Conservation (phyloP, 192 early-diverging fungal species). For the Paraglomus brasilianum region DNA sequence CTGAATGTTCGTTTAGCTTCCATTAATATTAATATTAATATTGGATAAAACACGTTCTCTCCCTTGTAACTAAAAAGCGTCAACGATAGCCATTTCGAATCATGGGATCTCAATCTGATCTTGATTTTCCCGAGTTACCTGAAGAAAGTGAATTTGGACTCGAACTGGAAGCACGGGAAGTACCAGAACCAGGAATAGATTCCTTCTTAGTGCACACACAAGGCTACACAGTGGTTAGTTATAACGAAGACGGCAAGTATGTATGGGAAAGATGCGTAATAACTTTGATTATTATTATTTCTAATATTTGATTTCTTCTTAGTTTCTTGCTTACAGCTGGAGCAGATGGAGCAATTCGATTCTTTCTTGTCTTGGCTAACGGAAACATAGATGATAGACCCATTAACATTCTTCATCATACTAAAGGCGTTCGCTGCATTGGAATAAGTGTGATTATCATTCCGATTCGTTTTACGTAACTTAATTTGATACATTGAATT, state of each 20-base stretch:
- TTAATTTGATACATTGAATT: no score
- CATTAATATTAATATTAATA: no score
- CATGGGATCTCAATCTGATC: no score
- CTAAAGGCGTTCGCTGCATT: conserved; percentile 23
- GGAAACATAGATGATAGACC: not conserved
- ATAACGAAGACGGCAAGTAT: conserved; percentile 27
- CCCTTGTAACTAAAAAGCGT: no score
- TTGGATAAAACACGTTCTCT: no score
- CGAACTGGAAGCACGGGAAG: no score
- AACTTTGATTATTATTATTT: not conserved
- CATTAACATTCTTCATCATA: conserved; percentile 17
- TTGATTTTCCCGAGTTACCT: no score
- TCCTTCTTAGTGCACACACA: conserved; percentile 10
- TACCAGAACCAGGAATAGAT: not conserved
- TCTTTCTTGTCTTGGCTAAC: conserved; percentile 13
- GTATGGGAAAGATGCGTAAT: no score
- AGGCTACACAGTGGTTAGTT: conserved; percentile 20
- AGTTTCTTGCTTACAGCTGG: conserved; percentile 25
- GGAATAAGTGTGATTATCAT: conserved; percentile 18
- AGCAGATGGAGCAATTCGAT: conserved; percentile 14
- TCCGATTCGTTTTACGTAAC: not conserved
- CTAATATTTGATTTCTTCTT: not conserved
- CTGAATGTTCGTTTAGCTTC: no score
- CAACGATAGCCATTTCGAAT: no score
- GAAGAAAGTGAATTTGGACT: no score